These are phyloP conservation scores for Sparassis latifolia DNA, from an alignment of 1,284 basidiomycete species.

Conservation along the genomic window DNA sequence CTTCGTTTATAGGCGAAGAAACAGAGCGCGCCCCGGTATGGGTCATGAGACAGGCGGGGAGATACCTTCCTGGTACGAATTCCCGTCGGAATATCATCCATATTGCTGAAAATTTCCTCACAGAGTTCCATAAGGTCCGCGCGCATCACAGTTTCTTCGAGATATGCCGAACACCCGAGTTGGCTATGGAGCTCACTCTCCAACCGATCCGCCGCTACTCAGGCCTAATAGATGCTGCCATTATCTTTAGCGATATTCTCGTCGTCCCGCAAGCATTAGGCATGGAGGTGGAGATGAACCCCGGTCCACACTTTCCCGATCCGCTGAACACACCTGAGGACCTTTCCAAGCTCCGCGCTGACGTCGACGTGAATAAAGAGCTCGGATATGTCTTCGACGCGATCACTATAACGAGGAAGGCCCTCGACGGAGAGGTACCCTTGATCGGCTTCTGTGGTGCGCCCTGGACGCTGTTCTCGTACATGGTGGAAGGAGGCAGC, in stretches of 20 bases:
- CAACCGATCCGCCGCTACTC: constrained; percentile 87
- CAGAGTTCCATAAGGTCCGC: constrained; percentile 85
- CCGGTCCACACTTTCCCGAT: constrained; percentile 81
- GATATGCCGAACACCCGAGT: constrained; percentile 81
- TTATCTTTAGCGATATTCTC: constrained; percentile 96
- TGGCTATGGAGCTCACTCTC: constrained; percentile 83
- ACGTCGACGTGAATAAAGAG: constrained; percentile 75
- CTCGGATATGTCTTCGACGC: constrained; percentile 90
- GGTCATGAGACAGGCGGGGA: constrained; percentile 98
- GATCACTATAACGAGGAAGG: constrained; percentile 75
- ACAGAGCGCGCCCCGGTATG: constrained; percentile 94
- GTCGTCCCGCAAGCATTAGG: constrained; percentile 95
- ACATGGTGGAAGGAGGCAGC: constrained; percentile 95
- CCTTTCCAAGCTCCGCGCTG: constrained; percentile 48
- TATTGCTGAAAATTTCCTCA: not conserved
- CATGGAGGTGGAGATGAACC: constrained; percentile 91
- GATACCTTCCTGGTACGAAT: constrained; percentile 84
- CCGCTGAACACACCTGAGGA: constrained; percentile 78
- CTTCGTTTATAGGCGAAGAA: constrained; percentile 55
- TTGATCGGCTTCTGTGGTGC: constrained; percentile 94
- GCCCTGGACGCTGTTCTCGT: constrained; percentile 94
- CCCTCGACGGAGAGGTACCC: constrained; percentile 80
- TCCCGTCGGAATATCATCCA: not conserved
- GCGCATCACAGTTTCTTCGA: constrained; percentile 89
- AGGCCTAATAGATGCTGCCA: constrained; percentile 84